These are phyloP conservation scores for Gossypium australe DNA, from an alignment of 345 rosid species.

Conservation along the genomic window DNA sequence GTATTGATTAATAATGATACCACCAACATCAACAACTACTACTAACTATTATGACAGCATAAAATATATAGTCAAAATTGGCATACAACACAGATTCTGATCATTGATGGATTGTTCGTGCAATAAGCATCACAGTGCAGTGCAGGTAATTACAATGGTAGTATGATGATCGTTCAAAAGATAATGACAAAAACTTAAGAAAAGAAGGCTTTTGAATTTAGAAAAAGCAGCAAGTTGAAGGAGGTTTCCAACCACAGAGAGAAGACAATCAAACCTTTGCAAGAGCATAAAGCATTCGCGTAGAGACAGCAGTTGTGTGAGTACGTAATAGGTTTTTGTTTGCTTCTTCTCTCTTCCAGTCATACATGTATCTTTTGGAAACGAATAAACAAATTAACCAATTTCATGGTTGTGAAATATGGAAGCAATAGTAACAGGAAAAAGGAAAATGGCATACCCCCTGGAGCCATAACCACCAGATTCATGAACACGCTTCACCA, in stretches of 20 bases:
- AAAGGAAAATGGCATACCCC: constrained; percentile 45
- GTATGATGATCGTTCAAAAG: too few relatives aligned
- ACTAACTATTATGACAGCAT: neutral
- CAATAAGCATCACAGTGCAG: too few relatives aligned
- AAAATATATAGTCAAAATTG: neutral
- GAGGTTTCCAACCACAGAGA: neutral
- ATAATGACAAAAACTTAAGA: neutral
- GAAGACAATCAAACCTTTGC: constrained; percentile 56
- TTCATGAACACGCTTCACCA: constrained; percentile 74
- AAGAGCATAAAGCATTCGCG: constrained; percentile 80
- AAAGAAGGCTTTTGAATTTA: neutral
- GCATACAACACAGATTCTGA: too few relatives aligned
- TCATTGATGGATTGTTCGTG: too few relatives aligned
- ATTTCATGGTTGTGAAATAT: neutral
- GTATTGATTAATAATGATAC: neutral
- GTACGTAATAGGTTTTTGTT: constrained; percentile 89
- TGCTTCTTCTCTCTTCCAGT: constrained; percentile 98
- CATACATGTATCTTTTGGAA: constrained; percentile 61
- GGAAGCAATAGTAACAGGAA: neutral
- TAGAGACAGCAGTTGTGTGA: constrained; percentile 92
- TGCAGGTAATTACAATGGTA: too few relatives aligned
- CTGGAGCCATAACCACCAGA: constrained; percentile 90
- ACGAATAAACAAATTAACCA: neutral
- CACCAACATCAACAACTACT: neutral
- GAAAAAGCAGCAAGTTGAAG: neutral